Evolutionary conservation across 2,329 filamentous ascomycete species (phyloP).

Genomic region (Pseudodiploospora longispora): DNA sequence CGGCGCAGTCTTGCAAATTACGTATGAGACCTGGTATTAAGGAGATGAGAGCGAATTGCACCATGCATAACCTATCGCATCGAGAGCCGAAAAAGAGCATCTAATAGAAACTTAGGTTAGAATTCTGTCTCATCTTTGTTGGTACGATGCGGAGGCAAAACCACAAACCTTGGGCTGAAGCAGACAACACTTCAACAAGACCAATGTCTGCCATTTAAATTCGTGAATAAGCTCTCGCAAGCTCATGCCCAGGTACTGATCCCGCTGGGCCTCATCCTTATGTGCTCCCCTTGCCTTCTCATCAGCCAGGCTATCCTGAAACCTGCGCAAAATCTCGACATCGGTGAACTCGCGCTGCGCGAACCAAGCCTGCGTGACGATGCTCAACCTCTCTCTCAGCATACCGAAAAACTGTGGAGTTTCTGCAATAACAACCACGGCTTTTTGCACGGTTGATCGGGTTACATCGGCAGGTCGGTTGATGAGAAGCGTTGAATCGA

Average conservation of each 20-base stretch:
- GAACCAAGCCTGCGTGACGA: constrained; percentile 95
- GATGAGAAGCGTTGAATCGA: constrained; percentile 70
- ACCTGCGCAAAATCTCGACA: constrained; percentile 78
- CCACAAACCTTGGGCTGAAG: constrained; percentile 78
- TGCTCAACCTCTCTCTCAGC: constrained; percentile 77
- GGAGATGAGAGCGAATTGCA: constrained; percentile 93
- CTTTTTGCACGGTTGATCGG: constrained; percentile 96
- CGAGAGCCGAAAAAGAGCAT: constrained; percentile 99
- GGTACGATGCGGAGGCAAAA: neutral
- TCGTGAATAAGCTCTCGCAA: constrained; percentile 86
- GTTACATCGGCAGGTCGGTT: constrained; percentile 83
- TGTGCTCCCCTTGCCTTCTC: constrained; percentile 50
- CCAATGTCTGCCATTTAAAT: constrained; percentile 89
- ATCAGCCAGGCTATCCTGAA: constrained; percentile 78
- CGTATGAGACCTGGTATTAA: constrained; percentile 88
- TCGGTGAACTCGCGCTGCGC: constrained; percentile 89
- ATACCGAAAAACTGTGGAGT: constrained; percentile 85
- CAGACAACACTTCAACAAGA: constrained; percentile 87
- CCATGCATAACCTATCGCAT: constrained; percentile 94
- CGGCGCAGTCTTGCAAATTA: constrained; percentile 88
- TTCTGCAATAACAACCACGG: constrained; percentile 90
- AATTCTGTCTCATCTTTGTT: neutral
- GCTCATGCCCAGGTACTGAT: constrained; percentile 83
- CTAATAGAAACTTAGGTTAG: constrained; percentile 34
- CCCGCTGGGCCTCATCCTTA: constrained; percentile 63